These are phyloP conservation scores for Neoboletus magnificus DNA, from an alignment of 768 basidiomycete genomes.

Conservation along the genomic window DNA sequence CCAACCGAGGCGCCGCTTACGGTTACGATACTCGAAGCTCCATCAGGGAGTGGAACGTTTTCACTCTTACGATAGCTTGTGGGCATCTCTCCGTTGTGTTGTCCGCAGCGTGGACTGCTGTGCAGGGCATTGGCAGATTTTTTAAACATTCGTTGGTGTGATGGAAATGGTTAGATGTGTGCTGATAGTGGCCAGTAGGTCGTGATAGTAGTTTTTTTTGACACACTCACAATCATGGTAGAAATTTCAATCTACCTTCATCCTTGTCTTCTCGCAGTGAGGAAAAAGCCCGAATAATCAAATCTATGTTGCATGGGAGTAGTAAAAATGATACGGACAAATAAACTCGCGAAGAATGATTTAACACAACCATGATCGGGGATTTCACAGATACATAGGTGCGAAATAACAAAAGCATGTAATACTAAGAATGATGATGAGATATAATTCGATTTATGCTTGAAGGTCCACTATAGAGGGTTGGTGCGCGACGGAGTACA, in stretches of 20 bases:
- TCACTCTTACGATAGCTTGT: constrained; percentile 19
- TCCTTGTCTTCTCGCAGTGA: neutral
- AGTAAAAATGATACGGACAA: neutral
- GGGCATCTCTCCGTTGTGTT: constrained; percentile 7
- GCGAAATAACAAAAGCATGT: constrained; percentile 19
- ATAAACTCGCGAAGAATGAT: neutral
- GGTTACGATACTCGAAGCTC: constrained; percentile 51
- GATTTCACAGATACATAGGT: constrained; percentile 23
- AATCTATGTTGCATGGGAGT: neutral
- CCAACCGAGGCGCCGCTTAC: neutral
- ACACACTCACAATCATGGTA: constrained; percentile 1
- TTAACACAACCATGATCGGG: neutral
- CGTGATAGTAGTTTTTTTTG: constrained; percentile 9
- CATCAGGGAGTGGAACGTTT: constrained; percentile 40
- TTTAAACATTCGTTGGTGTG: constrained; percentile 7
- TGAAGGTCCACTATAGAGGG: constrained; percentile 19
- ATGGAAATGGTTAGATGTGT: constrained; percentile 16
- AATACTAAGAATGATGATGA: constrained; percentile 13
- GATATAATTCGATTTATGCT: constrained; percentile 25
- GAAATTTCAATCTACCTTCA: constrained; percentile 2
- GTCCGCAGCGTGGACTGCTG: constrained; percentile 15
- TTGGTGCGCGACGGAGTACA: constrained; percentile 10
- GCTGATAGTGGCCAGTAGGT: constrained; percentile 15
- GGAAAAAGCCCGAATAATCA: neutral
- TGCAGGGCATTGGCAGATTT: constrained; percentile 18